Evolutionary conservation across 2,329 filamentous ascomycete genomes (phyloP).

Genomic region (Colletotrichum nymphaeae): DNA sequence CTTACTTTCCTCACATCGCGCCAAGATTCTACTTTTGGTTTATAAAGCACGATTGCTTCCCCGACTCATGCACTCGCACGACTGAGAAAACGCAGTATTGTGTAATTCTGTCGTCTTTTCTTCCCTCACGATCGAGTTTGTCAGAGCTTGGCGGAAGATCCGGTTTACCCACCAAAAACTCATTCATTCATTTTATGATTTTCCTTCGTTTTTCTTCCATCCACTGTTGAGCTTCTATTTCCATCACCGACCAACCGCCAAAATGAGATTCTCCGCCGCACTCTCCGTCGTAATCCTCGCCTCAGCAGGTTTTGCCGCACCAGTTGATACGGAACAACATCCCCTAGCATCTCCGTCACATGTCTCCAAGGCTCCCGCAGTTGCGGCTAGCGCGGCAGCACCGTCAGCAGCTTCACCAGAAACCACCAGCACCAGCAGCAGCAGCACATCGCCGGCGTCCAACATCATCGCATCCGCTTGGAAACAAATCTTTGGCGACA

Average conservation of each 20-base stretch:
- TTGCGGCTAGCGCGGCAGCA: background rate
- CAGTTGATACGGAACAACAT: slow-evolving; percentile 17
- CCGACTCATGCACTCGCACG: background rate
- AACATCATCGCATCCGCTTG: slow-evolving; percentile 12
- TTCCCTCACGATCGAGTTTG: background rate
- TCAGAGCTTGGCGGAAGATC: no score
- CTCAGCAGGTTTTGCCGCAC: slow-evolving; percentile 3
- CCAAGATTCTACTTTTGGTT: background rate
- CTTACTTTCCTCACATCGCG: background rate
- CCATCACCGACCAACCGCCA: background rate
- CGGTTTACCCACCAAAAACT: background rate
- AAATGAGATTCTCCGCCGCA: slow-evolving; percentile 12
- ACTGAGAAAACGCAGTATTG: background rate
- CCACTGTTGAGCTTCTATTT: background rate
- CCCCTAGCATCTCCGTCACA: background rate
- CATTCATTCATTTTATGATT: background rate
- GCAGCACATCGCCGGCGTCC: background rate
- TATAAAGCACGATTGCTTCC: background rate
- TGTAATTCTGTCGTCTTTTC: background rate
- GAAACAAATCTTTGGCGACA: slow-evolving; percentile 8
- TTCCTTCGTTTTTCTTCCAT: background rate
- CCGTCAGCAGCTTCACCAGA: background rate
- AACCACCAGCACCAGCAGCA: background rate
- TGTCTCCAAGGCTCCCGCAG: background rate
- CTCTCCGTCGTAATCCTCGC: slow-evolving; percentile 7